Base-by-base conservation (phyloP, 2,329 filamentous ascomycete genomes). In the Cyphellophora europaea region DNA sequence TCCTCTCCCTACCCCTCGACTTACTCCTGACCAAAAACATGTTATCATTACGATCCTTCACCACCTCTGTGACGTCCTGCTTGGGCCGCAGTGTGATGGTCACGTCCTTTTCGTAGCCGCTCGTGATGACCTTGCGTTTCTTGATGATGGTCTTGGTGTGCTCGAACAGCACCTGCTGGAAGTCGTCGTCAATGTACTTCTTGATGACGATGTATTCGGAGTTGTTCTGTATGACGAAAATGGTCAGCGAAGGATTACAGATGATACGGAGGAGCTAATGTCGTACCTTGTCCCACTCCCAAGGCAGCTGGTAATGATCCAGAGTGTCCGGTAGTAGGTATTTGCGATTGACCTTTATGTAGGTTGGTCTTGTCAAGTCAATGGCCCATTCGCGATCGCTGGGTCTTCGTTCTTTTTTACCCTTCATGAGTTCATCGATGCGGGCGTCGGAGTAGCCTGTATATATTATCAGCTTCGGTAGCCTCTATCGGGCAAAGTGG, bases 131-230 rank as follows among this genome's bases (percentile, higher is more conserved):
- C 37, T 52, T 58, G 29, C 53, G 44, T 32, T 65, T 67, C 50
- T 77, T 71, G n/a, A 77, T 76, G 43, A 84, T 54, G 28, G 69
- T 62, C 42, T 68, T 69, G 3, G 82, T 85, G 58, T 87, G 80
- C 28, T 74, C 70, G 70, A 82, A 88, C 32, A 86, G 69, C 37
- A 75, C 63, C 39, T 84, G 72, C 50, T 85, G 82, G 53, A 85
- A 73, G 42, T 73, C 71, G 47, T 85, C 77, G 3, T 74, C 72
- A 33, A 87, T 75, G 74, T 75, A 83, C 37, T 76, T 69, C 57
- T 81, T 82, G 59, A 87, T 81, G 40, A 88, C 58, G 36, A 87
- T 65, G 48, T 75, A 87, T 30, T 81, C 75, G 12, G 74, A 69
- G 49, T 87, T 78, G 33, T 45, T 48, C 62, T 66, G 33, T 67